Conservation (phyloP, 192 early-diverging fungal species). For the Coemansia sp. region DNA sequence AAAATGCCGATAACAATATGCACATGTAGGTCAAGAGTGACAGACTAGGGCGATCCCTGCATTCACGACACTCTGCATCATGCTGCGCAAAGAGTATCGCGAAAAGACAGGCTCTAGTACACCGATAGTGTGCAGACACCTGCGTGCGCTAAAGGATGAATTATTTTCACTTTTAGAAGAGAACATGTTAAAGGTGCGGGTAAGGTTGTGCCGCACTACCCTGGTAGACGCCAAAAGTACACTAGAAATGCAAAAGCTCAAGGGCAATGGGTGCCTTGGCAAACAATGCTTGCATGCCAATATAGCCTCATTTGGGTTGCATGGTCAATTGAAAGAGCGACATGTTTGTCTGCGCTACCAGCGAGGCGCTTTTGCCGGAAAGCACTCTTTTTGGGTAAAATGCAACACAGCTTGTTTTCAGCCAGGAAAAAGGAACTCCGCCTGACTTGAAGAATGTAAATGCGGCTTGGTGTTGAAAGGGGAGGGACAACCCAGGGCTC, state of each 20-base stretch:
- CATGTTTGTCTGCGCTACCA: not conserved
- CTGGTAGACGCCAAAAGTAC: not conserved
- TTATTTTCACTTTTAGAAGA: too few relatives aligned
- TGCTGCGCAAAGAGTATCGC: not conserved
- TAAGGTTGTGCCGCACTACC: not conserved
- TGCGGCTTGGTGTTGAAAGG: slow-evolving; percentile 5
- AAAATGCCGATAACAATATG: not conserved
- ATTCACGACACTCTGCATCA: too few relatives aligned
- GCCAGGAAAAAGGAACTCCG: not conserved
- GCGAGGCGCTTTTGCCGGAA: not conserved
- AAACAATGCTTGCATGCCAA: slow-evolving; percentile 7
- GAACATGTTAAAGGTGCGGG: too few relatives aligned
- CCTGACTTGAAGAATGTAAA: slow-evolving; percentile 6
- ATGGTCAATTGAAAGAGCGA: not conserved
- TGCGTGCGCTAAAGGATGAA: not conserved
- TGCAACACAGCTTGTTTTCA: not conserved
- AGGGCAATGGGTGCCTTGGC: not conserved
- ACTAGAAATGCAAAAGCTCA: not conserved
- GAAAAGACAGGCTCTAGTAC: not conserved
- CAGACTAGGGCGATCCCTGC: not conserved
- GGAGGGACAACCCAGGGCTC: not conserved
- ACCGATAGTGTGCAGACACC: not conserved
- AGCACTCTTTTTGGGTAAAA: slow-evolving; percentile 10
- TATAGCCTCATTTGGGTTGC: slow-evolving; percentile 17
- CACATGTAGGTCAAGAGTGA: not conserved